Evolutionary conservation across 805 yeast genomes (phyloP).

Genomic region (Candida pini): DNA sequence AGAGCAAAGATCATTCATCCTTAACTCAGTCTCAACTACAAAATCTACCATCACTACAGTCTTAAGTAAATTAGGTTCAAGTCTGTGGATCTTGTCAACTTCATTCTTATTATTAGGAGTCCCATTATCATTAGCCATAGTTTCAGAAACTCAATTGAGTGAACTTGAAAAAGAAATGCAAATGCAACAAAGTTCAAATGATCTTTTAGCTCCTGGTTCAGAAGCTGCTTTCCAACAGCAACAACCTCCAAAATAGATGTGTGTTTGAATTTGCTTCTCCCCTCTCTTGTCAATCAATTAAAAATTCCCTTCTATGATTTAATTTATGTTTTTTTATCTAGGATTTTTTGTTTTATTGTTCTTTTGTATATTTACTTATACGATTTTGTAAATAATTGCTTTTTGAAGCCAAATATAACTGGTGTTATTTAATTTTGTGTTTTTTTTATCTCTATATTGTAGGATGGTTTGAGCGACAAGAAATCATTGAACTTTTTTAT

Average conservation of each 20-base stretch:
- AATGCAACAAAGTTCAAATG: constrained; percentile 65
- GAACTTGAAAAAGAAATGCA: constrained; percentile 92
- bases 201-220: constrained; percentile 65
- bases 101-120: constrained; percentile 83
- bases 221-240: constrained; percentile 35
- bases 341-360: too few species aligned
- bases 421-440: too few species aligned
- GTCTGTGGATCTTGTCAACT: constrained; percentile 83
- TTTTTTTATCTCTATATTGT: too few species aligned
- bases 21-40: constrained; percentile 22
- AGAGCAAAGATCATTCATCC: constrained; percentile 57
- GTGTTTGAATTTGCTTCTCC: neutral
- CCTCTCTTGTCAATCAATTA: too few species aligned
- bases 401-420: too few species aligned
- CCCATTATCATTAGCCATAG: constrained; percentile 83
- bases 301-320: too few species aligned
- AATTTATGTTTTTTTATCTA: too few species aligned
- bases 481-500: constrained; percentile 45
- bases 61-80: constrained; percentile 60
- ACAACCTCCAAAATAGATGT: too few species aligned
- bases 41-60: constrained; percentile 39
- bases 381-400: too few species aligned
- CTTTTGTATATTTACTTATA: too few species aligned
- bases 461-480: neutral
- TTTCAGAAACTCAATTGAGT: constrained; percentile 88